Conservation (phyloP, 805 yeast genomes). For the Metschnikowia lochheadii region DNA sequence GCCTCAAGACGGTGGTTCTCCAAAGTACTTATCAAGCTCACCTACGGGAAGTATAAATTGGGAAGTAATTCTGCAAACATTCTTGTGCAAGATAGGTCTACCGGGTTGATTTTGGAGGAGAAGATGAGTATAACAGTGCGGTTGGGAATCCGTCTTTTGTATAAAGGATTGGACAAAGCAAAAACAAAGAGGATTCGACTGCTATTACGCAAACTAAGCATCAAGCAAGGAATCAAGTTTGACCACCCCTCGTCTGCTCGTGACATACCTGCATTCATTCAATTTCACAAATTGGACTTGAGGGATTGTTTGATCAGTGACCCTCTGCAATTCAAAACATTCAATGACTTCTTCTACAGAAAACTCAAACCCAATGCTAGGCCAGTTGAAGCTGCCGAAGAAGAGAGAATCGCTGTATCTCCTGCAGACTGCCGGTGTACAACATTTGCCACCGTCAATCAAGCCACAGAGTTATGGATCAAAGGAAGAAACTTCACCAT, state of each 20-base stretch:
- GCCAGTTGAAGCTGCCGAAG: slow-evolving; percentile 55
- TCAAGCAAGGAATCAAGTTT: slow-evolving; percentile 81
- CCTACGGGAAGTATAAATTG: slow-evolving; percentile 80
- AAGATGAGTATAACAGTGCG: slow-evolving; percentile 87
- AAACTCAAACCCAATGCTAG: slow-evolving; percentile 68
- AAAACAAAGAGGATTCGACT: slow-evolving; percentile 55
- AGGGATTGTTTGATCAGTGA: slow-evolving; percentile 57
- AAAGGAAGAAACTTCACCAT: slow-evolving; percentile 78
- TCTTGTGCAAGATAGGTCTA: slow-evolving; percentile 83
- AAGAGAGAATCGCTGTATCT: slow-evolving; percentile 53
- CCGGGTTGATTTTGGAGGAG: slow-evolving; percentile 89
- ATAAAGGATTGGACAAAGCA: slow-evolving; percentile 66
- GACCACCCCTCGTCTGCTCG: slow-evolving; percentile 64
- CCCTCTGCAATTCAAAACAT: slow-evolving; percentile 53
- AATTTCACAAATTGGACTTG: slow-evolving; percentile 76
- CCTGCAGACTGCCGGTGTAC: slow-evolving; percentile 89
- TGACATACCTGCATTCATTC: slow-evolving; percentile 72
- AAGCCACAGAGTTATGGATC: slow-evolving; percentile 81
- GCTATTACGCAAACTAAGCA: slow-evolving; percentile 60
- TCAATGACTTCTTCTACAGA: slow-evolving; percentile 88
- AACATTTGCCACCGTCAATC: slow-evolving; percentile 53
- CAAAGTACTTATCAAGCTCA: slow-evolving; percentile 73
- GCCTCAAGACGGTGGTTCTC: slow-evolving; percentile 90
- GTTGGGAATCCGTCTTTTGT: slow-evolving; percentile 78
- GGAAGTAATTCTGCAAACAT: slow-evolving; percentile 91